Base-by-base conservation (phyloP, 495 filamentous ascomycete genomes). In the Astrothelium subdiscretum region DNA sequence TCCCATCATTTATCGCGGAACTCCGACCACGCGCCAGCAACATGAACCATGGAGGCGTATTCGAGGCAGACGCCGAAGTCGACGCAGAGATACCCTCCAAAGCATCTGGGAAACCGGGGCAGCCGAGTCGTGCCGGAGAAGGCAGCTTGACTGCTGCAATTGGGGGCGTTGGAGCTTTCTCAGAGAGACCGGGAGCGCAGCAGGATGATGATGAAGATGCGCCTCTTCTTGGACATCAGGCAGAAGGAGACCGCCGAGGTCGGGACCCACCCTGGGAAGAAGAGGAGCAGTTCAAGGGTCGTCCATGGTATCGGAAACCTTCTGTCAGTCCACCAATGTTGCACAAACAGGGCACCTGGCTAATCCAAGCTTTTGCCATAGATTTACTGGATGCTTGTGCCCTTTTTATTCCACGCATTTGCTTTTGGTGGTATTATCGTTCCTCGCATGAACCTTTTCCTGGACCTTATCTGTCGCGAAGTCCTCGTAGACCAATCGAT, bases 361-460 rank as follows among this genome's bases (percentile, higher is more conserved):
- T 32, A 42, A 29, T 43, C 12, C 22, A 29, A 18, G 8, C 2
- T 32, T 27, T 12, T 29, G 8, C 20, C 24, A 29, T 60, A 95
- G 89, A 81, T 96, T 38, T 89, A 80, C 72, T 98, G 92, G 90
- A 75, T 98, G 18, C 67, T 98, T 11, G 83, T 81, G 0, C 86
- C 89, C 3, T 90, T 89, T 71, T 75, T 87, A 27, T 69, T 95
- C 6, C 90, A 86, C 70, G 87, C 89, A 0, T 75, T 95, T 48
- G 91, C 90, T 0, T 90, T 91, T 69, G 94, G 94, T 24, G 91
- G 88, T 65, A 80, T 86, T 27, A 74, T 89, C 2, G 89, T 95
- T 3, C 89, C 88, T 10, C 90, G 83, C 71, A 75, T 95, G 40
- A 89, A 95, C 68, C 73, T 95, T 69, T 89, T 92, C 66, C 76